Conservation (phyloP, 306 rosid species). For the Pterocarpus macrocarpus region DNA sequence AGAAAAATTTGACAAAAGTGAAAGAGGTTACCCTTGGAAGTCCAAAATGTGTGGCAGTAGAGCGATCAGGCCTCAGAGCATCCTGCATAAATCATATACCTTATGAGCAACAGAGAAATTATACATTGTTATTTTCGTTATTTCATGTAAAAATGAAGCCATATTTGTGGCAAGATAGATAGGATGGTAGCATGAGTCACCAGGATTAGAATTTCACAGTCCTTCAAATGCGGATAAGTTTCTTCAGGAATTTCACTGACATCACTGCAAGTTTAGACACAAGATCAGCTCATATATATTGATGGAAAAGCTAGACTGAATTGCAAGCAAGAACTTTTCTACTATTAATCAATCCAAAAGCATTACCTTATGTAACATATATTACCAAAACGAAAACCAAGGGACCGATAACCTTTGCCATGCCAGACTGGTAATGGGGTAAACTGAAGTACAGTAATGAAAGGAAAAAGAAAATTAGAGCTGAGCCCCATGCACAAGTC, state of each 20-base stretch:
- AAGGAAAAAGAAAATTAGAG: slow-evolving; percentile 24
- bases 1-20: slow-evolving; percentile 30
- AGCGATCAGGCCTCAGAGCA: slow-evolving; percentile 86
- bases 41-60: slow-evolving; percentile 91
- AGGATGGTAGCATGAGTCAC: slow-evolving; percentile 52
- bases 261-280: slow-evolving; percentile 65
- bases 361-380: slow-evolving; percentile 92
- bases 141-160: slow-evolving; percentile 12
- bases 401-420: slow-evolving; percentile 83
- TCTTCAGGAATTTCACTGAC: slow-evolving; percentile 93
- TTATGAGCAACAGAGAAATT: slow-evolving; percentile 42
- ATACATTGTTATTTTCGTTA: not conserved
- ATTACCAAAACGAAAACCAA: slow-evolving; percentile 92
- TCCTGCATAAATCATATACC: slow-evolving; percentile 64
- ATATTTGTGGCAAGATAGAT: not conserved
- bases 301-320: slow-evolving; percentile 26
- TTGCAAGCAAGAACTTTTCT: slow-evolving; percentile 7
- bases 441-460: slow-evolving; percentile 62
- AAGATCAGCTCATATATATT: slow-evolving; percentile 42
- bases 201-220: slow-evolving; percentile 83
- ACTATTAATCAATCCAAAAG: slow-evolving; percentile 40
- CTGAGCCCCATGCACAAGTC: slow-evolving; percentile 30
- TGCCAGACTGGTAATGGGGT: slow-evolving; percentile 98
- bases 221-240: slow-evolving; percentile 88
- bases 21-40: slow-evolving; percentile 78